These are phyloP conservation scores for Pichia sp. DNA, from an alignment of 1,139 yeast genomes.

Conservation along the genomic window DNA sequence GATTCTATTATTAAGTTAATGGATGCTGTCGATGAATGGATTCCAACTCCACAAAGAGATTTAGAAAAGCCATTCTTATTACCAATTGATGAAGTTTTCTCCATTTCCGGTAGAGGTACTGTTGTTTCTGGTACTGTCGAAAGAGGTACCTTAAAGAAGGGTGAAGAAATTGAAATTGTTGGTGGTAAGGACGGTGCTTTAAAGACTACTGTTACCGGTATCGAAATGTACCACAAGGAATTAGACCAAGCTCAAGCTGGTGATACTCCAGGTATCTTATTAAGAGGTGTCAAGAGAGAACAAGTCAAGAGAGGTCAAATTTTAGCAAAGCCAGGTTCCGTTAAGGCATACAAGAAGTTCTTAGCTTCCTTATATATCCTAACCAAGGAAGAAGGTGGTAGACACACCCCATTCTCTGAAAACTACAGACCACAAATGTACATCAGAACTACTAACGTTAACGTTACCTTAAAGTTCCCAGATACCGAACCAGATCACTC, in stretches of 20 bases:
- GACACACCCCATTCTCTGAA: slow-evolving; percentile 96
- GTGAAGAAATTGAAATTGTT: slow-evolving; percentile 97
- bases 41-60: slow-evolving; percentile 97
- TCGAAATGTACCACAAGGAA: slow-evolving; percentile 99
- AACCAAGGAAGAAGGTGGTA: slow-evolving; percentile 98
- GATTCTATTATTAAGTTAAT: slow-evolving; percentile 80
- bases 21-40: slow-evolving; percentile 90
- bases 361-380: slow-evolving; percentile 91
- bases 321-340: slow-evolving; percentile 87
- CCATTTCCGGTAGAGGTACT: slow-evolving; percentile 99
- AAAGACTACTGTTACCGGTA: slow-evolving; percentile 96
- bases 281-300: slow-evolving; percentile 99
- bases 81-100: slow-evolving; percentile 97
- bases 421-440: slow-evolving; percentile 98
- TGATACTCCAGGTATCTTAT: slow-evolving; percentile 96
- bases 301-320: slow-evolving; percentile 98
- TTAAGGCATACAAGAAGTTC: slow-evolving; percentile 91
- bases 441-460: slow-evolving; percentile 95
- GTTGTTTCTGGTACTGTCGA: slow-evolving; percentile 99
- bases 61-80: slow-evolving; percentile 94
- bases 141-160: slow-evolving; percentile 96
- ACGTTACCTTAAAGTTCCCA: slow-evolving; percentile 91
- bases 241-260: slow-evolving; percentile 98
- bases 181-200: slow-evolving; percentile 85
- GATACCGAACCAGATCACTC: slow-evolving; percentile 84